Conservation (phyloP, 768 basidiomycete species). For the Podaxis carcinomalis region DNA sequence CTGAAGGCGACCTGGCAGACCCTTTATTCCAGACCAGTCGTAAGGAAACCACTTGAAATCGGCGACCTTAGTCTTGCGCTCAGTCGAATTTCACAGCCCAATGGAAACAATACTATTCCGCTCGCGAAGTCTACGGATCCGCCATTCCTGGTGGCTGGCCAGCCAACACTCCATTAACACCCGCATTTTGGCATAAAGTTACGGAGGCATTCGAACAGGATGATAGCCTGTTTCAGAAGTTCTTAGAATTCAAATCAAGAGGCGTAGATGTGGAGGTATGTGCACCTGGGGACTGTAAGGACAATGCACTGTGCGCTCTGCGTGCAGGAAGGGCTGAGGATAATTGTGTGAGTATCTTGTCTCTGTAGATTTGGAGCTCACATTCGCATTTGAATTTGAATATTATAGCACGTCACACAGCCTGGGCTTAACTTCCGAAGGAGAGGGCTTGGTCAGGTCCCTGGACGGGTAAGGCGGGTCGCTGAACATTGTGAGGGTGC, state of each 20-base stretch:
- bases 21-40: slow-evolving; percentile 43
- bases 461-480: slow-evolving; percentile 11
- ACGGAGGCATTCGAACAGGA: slow-evolving; percentile 50
- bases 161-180: slow-evolving; percentile 34
- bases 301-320: slow-evolving; percentile 37
- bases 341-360: slow-evolving; percentile 31
- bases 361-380: background rate
- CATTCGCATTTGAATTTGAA: background rate
- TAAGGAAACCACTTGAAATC: slow-evolving; percentile 19
- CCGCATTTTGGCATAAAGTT: slow-evolving; percentile 58
- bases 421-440: slow-evolving; percentile 24
- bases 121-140: slow-evolving; percentile 46
- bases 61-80: background rate
- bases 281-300: slow-evolving; percentile 31
- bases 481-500: slow-evolving; percentile 27
- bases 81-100: slow-evolving; percentile 25
- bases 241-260: slow-evolving; percentile 39
- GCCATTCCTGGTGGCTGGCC: slow-evolving; percentile 33
- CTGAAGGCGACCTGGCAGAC: slow-evolving; percentile 36
- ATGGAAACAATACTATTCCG: slow-evolving; percentile 57
- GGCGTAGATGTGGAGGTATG: slow-evolving; percentile 32
- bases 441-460: slow-evolving; percentile 5
- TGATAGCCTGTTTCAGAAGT: slow-evolving; percentile 40
- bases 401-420: slow-evolving; percentile 13
- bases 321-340: slow-evolving; percentile 37